Base-by-base conservation (phyloP, 2,329 filamentous ascomycete genomes). In the Neocucurbitaria cava region DNA sequence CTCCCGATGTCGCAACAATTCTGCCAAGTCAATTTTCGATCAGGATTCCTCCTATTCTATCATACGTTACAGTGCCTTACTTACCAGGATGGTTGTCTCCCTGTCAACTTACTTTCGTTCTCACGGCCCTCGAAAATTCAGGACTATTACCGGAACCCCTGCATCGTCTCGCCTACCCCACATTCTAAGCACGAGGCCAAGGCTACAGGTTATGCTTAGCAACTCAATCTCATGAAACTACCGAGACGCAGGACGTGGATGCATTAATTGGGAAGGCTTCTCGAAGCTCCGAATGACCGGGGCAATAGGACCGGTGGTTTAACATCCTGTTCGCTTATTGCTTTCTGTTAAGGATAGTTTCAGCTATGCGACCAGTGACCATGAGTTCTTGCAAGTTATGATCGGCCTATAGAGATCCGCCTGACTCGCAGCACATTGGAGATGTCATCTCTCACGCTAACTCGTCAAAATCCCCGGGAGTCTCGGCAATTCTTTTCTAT, bases 291-390 rank as follows among this genome's bases (percentile, higher is more conserved):
- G 59, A 49, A 47, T 54, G 54, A 39, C 50, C 48, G 61, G 62
- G 66, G 51, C 54, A 43, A 50, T 44, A 68, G 67, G 68, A 54
- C 69, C 69, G 69, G 43, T 44, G 49, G 54, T 68, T 65, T 66
- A 62, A 43, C 52, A 69, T 66, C 64, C 61, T 60, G 51, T 52
- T 42, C 46, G 33, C 49, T 66, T 71, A 65, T 53, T 58, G 46
- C 50, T 55, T 33, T 44, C 26, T 56, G 23, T 46, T 66, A 68
- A 62, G 63, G 43, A 33, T 57, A 9, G 8, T 45, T 15, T 18
- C 39, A 24, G 26, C 26, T 38, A 41, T 38, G 13, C 21, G 41
- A 39, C 36, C 58, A 61, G 39, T 52, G 51, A 41, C 39, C 24
- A 33, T 44, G 26, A 38, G 49, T 45, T 53, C 36, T 60, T 56